phyloP scores from a whole-genome alignment of 2,329 filamentous ascomycete species.

The Fusarium neocosmosporiellum region DNA sequence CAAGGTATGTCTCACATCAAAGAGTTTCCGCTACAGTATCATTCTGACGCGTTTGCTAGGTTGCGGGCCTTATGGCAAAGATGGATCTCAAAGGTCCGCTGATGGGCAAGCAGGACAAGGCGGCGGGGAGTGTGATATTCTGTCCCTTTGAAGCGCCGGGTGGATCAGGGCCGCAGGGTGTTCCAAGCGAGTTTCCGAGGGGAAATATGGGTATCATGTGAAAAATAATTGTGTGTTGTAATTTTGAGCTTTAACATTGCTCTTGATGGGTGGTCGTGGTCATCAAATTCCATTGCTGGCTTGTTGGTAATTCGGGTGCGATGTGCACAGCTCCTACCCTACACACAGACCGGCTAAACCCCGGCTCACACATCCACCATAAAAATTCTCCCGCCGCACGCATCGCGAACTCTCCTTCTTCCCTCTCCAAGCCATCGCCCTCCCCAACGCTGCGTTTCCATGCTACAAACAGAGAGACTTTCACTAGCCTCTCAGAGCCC shows the following conservation, averaged over 20 bases:
- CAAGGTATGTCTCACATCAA: conserved; percentile 20
- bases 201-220: neutral
- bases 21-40: neutral
- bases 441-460: conserved; percentile 95
- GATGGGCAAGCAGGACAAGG: conserved; percentile 26
- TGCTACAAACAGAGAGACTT: conserved; percentile 79
- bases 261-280: too few relatives aligned
- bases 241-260: too few relatives aligned
- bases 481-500: conserved; percentile 30
- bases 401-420: conserved; percentile 43
- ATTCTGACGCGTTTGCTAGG: conserved; percentile 9
- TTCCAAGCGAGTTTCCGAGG: conserved; percentile 23
- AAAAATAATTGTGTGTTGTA: neutral
- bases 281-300: too few relatives aligned
- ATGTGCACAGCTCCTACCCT: conserved; percentile 20
- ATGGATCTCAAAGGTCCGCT: conserved; percentile 28
- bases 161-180: conserved; percentile 16
- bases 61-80: conserved; percentile 25
- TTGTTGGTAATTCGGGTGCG: too few relatives aligned
- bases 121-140: conserved; percentile 31
- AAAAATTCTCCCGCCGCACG: conserved; percentile 27
- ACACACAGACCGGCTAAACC: conserved; percentile 9
- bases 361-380: conserved; percentile 20
- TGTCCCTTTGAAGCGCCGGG: conserved; percentile 35
- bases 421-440: conserved; percentile 75